These are phyloP conservation scores for Debaryomyces hansenii DNA, from an alignment of 805 yeast genomes.

Conservation along the genomic window DNA sequence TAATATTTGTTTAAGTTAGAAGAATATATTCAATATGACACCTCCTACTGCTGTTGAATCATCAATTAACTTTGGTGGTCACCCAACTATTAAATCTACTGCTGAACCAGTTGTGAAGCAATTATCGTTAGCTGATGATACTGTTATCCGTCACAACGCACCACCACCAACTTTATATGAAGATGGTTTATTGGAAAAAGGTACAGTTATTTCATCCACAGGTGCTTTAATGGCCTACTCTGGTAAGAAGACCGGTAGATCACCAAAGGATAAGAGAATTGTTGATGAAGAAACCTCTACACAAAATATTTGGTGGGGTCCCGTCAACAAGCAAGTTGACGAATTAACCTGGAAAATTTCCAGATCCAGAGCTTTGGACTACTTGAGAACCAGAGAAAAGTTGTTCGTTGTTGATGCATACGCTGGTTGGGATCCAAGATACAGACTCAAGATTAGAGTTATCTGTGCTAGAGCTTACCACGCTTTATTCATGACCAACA, in stretches of 20 bases:
- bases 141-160: constrained; percentile 82
- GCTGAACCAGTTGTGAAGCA: constrained; percentile 44
- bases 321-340: constrained; percentile 92
- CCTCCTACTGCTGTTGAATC: constrained; percentile 50
- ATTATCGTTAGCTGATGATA: constrained; percentile 56
- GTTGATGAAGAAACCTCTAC: constrained; percentile 89
- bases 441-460: constrained; percentile 92
- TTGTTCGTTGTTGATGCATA: constrained; percentile 93
- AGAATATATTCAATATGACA: constrained; percentile 26
- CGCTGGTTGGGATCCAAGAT: constrained; percentile 99
- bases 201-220: constrained; percentile 86
- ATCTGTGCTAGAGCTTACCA: constrained; percentile 99
- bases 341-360: constrained; percentile 94
- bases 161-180: constrained; percentile 91
- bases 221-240: constrained; percentile 97
- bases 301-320: constrained; percentile 98
- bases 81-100: constrained; percentile 38
- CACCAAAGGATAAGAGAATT: constrained; percentile 97
- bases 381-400: constrained; percentile 92
- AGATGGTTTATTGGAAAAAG: constrained; percentile 87
- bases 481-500: constrained; percentile 96
- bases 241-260: constrained; percentile 95
- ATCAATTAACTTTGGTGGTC: constrained; percentile 39
- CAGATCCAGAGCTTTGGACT: constrained; percentile 95
- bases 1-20: neutral